A percentile compares a stretch with the other conserved stretches of the same genome.
Evolutionary conservation across 2,329 filamentous ascomycete genomes (phyloP).

Genomic region (Trichoderma atrobrunneum): DNA sequence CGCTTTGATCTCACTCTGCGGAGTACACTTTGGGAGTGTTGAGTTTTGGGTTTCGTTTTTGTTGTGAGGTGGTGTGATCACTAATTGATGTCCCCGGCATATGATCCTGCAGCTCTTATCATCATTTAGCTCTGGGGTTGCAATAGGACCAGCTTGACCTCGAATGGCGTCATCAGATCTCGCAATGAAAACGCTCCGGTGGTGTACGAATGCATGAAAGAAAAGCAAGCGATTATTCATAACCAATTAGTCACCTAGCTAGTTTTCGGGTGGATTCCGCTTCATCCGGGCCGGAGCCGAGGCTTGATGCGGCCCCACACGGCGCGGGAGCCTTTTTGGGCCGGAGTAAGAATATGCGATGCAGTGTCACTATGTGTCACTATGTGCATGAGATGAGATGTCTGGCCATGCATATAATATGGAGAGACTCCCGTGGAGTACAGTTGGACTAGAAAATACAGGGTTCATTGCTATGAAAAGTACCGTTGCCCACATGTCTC

Average conservation of each 20-base stretch:
- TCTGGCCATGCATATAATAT: background rate
- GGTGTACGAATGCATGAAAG: background rate
- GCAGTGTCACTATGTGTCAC: background rate
- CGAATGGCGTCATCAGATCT: background rate
- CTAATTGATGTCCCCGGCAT: background rate
- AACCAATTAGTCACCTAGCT: background rate
- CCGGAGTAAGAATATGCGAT: background rate
- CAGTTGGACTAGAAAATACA: background rate
- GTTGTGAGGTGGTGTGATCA: background rate
- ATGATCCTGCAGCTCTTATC: background rate
- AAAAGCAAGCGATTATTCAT: background rate
- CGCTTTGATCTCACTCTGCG: background rate
- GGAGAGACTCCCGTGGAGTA: too few relatives aligned
- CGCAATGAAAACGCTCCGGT: background rate
- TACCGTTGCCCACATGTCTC: too few relatives aligned
- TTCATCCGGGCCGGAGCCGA: constrained; percentile 5
- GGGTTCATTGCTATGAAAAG: background rate
- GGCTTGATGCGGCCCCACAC: background rate
- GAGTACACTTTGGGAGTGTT: background rate
- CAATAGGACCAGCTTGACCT: background rate
- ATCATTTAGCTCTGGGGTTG: background rate
- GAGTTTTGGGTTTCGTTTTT: background rate
- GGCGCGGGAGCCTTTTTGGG: background rate
- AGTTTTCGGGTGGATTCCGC: background rate
- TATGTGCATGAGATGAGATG: background rate